Evolutionary conservation across 2,329 filamentous ascomycete species (phyloP).

Genomic region (Arthrinium puccinioides): DNA sequence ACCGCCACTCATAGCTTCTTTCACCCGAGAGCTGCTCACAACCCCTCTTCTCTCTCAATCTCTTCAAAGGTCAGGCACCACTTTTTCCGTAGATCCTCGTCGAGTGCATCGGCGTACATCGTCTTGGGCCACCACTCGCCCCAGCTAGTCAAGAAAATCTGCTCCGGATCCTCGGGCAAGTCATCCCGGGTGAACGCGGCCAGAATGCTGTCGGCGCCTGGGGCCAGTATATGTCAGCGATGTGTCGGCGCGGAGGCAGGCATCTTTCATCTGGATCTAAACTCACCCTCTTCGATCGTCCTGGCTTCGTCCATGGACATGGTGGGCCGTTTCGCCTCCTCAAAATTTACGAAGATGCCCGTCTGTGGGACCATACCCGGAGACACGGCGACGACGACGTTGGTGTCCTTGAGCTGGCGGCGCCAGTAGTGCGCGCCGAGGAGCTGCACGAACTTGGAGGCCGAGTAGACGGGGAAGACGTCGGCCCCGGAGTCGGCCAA

Average conservation of each 20-base stretch:
- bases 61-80: conserved; percentile 40
- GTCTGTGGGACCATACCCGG: conserved; percentile 45
- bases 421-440: conserved; percentile 50
- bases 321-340: conserved; percentile 14
- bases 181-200: conserved; percentile 35
- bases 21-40: not conserved
- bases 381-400: conserved; percentile 43
- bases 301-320: conserved; percentile 38
- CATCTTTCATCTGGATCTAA: not conserved
- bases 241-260: not conserved
- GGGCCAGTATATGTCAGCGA: too few relatives aligned
- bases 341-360: conserved; percentile 26
- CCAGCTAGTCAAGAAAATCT: conserved; percentile 48
- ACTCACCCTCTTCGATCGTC: conserved; percentile 35
- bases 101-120: conserved; percentile 30
- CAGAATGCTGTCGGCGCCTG: conserved; percentile 38
- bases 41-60: conserved; percentile 36
- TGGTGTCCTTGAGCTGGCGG: conserved; percentile 36
- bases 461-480: conserved; percentile 25
- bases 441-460: conserved; percentile 43
- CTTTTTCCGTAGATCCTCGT: conserved; percentile 42
- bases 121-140: conserved; percentile 48
- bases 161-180: conserved; percentile 41
- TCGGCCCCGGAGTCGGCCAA: conserved; percentile 27
- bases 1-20: too few relatives aligned